Evolutionary conservation across 2,329 filamentous ascomycete species (phyloP).

Genomic region (Fusarium nelsonii): DNA sequence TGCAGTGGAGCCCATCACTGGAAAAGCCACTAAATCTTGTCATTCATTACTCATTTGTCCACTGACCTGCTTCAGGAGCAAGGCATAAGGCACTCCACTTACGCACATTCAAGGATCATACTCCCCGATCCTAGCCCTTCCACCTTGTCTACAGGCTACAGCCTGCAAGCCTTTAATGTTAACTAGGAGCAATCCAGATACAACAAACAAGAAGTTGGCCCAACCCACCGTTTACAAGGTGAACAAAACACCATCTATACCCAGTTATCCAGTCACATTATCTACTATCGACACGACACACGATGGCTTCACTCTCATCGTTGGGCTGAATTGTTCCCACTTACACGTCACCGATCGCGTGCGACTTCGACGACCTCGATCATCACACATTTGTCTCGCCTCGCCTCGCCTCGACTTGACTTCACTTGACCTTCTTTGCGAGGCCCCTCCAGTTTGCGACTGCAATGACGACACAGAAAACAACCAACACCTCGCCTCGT

Average conservation of each 20-base stretch:
- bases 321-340: slow-evolving; percentile 15
- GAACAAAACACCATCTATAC: slow-evolving; percentile 12
- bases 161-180: slow-evolving; percentile 2
- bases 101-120: slow-evolving; percentile 23
- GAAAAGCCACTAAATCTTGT: slow-evolving; percentile 33
- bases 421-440: not conserved
- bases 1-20: slow-evolving; percentile 24
- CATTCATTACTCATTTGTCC: slow-evolving; percentile 18
- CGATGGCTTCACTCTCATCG: slow-evolving; percentile 27
- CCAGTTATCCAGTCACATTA: slow-evolving; percentile 1
- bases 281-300: not conserved
- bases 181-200: not conserved
- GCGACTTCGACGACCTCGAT: slow-evolving; percentile 20
- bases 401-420: not conserved
- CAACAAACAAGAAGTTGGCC: slow-evolving; percentile 5
- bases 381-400: not conserved
- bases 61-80: slow-evolving; percentile 8
- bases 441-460: slow-evolving; percentile 25
- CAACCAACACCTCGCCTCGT: slow-evolving; percentile 13
- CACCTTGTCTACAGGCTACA: slow-evolving; percentile 1
- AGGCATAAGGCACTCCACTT: slow-evolving; percentile 27
- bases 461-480: slow-evolving; percentile 40
- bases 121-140: slow-evolving; percentile 33
- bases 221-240: slow-evolving; percentile 2
- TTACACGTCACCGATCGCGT: slow-evolving; percentile 24